These are phyloP conservation scores for Xerocomus potaroensis DNA, from an alignment of 768 basidiomycete genomes.

Conservation along the genomic window DNA sequence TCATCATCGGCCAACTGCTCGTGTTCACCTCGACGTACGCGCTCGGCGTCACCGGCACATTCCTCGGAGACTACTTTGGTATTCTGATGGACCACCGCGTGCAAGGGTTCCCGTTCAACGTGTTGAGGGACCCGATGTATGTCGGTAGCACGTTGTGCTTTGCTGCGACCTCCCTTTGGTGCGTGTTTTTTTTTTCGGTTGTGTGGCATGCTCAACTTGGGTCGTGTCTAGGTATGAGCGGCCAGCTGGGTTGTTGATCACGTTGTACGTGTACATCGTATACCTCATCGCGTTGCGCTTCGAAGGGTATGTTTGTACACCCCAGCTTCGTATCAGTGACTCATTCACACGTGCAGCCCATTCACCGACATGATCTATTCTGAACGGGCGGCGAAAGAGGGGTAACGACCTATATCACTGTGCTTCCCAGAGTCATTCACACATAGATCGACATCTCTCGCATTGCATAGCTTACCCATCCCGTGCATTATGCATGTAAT, in stretches of 20 bases:
- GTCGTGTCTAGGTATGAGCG: constrained; percentile 63
- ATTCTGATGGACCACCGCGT: constrained; percentile 86
- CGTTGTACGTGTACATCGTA: constrained; percentile 75
- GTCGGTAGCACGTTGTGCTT: constrained; percentile 93
- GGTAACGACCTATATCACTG: too few relatives aligned
- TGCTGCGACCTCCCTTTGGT: constrained; percentile 84
- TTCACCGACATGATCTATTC: constrained; percentile 84
- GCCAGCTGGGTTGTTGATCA: constrained; percentile 79
- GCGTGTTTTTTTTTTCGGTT: constrained; percentile 21
- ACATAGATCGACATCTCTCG: neutral
- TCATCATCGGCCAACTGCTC: constrained; percentile 74
- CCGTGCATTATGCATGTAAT: too few relatives aligned
- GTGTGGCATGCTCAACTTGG: neutral
- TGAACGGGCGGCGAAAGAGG: constrained; percentile 35
- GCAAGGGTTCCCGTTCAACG: constrained; percentile 96
- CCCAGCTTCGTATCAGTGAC: neutral
- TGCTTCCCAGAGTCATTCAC: too few relatives aligned
- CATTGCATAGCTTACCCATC: too few relatives aligned
- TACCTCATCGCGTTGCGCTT: constrained; percentile 81
- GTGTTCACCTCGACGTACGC: constrained; percentile 88
- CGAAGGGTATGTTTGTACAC: constrained; percentile 68
- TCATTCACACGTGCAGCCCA: constrained; percentile 39
- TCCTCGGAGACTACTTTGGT: constrained; percentile 81
- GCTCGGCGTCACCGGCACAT: constrained; percentile 90
- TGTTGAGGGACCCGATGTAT: constrained; percentile 94